Conservation (phyloP, 2,329 filamentous ascomycete genomes). For the Teratosphaeriaceae sp. region DNA sequence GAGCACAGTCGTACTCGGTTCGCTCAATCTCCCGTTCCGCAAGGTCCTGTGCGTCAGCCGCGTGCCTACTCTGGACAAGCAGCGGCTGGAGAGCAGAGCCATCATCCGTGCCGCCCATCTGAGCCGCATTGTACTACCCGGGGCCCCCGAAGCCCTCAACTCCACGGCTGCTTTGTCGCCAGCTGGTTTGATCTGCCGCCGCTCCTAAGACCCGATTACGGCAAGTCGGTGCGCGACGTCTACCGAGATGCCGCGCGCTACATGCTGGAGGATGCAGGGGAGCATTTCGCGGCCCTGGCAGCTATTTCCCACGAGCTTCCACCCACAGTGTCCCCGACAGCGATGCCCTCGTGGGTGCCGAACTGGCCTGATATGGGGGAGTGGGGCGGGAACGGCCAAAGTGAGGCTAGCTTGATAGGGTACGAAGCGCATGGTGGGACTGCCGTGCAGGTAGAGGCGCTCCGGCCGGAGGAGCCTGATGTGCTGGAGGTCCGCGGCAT, state of each 20-base stretch:
- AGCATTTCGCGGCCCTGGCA: background rate
- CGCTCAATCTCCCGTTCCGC: background rate
- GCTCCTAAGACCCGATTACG: background rate
- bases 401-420: background rate
- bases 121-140: background rate
- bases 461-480: background rate
- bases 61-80: background rate
- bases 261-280: background rate
- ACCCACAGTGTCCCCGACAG: background rate
- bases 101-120: too few species aligned
- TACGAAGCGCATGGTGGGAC: background rate
- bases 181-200: background rate
- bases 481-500: background rate
- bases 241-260: background rate
- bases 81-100: background rate
- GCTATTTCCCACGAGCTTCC: background rate
- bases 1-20: background rate
- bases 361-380: background rate
- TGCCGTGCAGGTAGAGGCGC: background rate
- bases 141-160: background rate
- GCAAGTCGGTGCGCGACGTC: background rate
- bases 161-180: too few species aligned
- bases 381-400: background rate
- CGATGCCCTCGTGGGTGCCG: background rate
- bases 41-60: background rate